Conservation (phyloP, 768 basidiomycete species). For the Dentipellis fragilis region DNA sequence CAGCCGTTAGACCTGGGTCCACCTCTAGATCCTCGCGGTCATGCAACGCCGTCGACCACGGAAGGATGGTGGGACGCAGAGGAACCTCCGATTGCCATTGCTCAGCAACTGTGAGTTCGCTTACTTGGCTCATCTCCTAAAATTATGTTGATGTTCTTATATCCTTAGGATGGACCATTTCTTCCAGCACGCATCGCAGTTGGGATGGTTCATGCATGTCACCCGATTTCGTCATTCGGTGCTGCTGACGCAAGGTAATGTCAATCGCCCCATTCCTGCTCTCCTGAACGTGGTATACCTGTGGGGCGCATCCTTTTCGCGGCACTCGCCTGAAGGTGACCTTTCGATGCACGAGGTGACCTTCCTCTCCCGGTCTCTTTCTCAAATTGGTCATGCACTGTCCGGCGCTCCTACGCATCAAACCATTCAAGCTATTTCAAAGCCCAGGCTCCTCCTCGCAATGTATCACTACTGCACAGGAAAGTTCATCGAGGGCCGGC, state of each 20-base stretch:
- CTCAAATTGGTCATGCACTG: conserved; percentile 33
- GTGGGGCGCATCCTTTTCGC: conserved; percentile 24
- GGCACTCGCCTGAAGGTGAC: conserved; percentile 5
- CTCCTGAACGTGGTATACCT: conserved; percentile 35
- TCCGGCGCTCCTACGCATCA: conserved; percentile 22
- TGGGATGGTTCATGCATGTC: conserved; percentile 58
- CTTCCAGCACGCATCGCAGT: conserved; percentile 42
- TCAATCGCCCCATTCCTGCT: conserved; percentile 20
- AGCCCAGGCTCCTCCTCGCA: conserved; percentile 24
- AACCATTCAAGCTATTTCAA: conserved; percentile 24
- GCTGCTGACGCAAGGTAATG: conserved; percentile 18
- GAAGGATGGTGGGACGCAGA: conserved; percentile 6
- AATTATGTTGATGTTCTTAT: background rate
- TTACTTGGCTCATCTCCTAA: no score
- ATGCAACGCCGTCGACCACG: background rate
- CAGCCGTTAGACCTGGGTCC: background rate
- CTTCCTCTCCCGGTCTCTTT: conserved; percentile 38
- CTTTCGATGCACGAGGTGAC: conserved; percentile 22
- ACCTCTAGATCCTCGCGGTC: background rate
- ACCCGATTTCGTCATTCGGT: conserved; percentile 32
- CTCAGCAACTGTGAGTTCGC: conserved; percentile 9
- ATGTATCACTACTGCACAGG: conserved; percentile 20
- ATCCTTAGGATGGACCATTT: conserved; percentile 47
- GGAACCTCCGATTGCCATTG: conserved; percentile 7
- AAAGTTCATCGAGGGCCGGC: conserved; percentile 20